Evolutionary conservation across 148 eudicot species (phyloP).

Genomic region (Chenopodium formosanum): DNA sequence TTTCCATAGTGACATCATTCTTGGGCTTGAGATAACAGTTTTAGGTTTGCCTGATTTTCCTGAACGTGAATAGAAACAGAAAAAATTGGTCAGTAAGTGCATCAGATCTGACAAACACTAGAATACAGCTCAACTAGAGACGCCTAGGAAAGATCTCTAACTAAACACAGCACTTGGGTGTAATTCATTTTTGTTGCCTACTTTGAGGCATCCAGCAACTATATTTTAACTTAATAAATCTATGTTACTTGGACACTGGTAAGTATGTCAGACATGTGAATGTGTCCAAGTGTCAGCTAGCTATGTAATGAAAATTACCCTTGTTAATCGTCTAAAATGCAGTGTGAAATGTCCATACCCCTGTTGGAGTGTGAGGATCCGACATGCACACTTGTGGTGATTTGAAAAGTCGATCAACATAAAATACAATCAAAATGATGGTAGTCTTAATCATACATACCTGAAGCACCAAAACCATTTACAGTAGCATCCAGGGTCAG

Average conservation of each 20-base stretch:
- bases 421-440: not conserved
- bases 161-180: no score
- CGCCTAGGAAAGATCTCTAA: not conserved
- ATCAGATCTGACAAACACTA: not conserved
- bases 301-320: not conserved
- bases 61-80: conserved; percentile 4
- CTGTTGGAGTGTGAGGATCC: not conserved
- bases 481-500: conserved; percentile 9
- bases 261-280: not conserved
- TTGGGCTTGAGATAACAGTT: conserved; percentile 56
- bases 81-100: not conserved
- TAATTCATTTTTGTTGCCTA: not conserved
- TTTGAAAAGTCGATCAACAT: not conserved
- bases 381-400: not conserved
- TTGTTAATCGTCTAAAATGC: not conserved
- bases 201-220: not conserved
- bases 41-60: conserved; percentile 19
- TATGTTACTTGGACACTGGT: not conserved
- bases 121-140: not conserved
- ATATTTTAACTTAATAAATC: not conserved
- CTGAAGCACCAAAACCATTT: conserved; percentile 33
- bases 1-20: conserved; percentile 83
- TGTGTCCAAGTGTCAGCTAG: not conserved
- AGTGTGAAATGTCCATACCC: not conserved
- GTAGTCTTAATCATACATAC: conserved; percentile 24